phyloP scores from a whole-genome alignment of 2,329 filamentous ascomycete genomes.

The Alternaria dauci region DNA sequence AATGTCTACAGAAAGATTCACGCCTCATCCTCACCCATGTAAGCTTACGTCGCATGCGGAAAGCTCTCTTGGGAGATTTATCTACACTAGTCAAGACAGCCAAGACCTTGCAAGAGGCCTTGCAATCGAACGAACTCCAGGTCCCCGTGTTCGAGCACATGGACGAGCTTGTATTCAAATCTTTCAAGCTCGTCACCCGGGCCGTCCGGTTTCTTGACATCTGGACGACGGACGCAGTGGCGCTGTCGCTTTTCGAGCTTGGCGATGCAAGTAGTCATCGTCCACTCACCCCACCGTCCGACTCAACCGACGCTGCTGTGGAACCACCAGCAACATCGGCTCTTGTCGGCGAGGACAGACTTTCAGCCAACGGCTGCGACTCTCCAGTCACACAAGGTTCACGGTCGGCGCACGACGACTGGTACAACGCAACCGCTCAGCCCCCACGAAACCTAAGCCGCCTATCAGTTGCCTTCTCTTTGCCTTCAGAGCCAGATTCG shows the following conservation, averaged over 20 bases:
- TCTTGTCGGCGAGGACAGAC: constrained; percentile 30
- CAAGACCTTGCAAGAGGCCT: constrained; percentile 81
- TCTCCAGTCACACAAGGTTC: constrained; percentile 46
- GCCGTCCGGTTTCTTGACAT: constrained; percentile 90
- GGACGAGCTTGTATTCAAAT: constrained; percentile 92
- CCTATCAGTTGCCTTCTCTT: constrained; percentile 48
- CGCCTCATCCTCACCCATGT: constrained; percentile 77
- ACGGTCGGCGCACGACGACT: constrained; percentile 35
- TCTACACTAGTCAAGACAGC: constrained; percentile 88
- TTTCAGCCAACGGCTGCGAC: constrained; percentile 58
- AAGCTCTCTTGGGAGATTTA: constrained; percentile 86
- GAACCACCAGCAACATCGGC: constrained; percentile 38
- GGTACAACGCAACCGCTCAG: constrained; percentile 40
- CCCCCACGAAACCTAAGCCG: constrained; percentile 41
- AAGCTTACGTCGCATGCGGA: constrained; percentile 79
- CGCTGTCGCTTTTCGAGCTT: constrained; percentile 57
- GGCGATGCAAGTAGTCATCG: constrained; percentile 42
- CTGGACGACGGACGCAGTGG: constrained; percentile 68
- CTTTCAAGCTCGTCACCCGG: constrained; percentile 92
- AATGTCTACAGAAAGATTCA: constrained; percentile 86
- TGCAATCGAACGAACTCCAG: constrained; percentile 51
- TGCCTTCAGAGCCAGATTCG: constrained; percentile 50
- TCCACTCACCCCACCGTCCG: constrained; percentile 51
- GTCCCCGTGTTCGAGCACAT: constrained; percentile 74
- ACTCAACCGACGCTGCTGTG: constrained; percentile 44